Base-by-base conservation (phyloP, 2,329 filamentous ascomycete species). In the Calonectria crousiana region DNA sequence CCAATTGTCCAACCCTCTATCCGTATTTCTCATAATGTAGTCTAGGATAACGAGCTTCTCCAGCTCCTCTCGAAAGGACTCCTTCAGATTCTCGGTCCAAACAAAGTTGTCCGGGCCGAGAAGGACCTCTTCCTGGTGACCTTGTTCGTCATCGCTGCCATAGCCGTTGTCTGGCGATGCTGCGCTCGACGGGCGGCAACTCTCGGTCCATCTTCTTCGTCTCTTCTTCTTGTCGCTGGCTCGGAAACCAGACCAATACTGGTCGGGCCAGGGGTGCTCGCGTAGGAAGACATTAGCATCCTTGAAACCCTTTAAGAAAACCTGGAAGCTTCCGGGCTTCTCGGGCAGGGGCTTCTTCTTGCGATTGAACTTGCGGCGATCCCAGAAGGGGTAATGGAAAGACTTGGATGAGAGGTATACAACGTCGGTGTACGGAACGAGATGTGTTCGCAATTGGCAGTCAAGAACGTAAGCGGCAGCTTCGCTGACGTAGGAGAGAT, bases 21-120 rank as follows among this genome's bases (percentile, higher is more conserved):
- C 97, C 2, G 97, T 99, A 82, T 99, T 99, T 72, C 97, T 92
- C 97, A 99, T 99, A 76, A 99, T 98, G 83, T 99, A 99, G 85
- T 99, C 97, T 77, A 99, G 85, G 81, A 99, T 98, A 28, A 99
- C 97, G 10, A 99, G 89, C 85, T 98, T 98, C 86, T 99, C 97
- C 62, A 99, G 89, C 85, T 98, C 95, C 84, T 99, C 97, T 47
- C 97, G 90, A 83, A 99, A 98, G 0, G 95, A 94, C 84, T 98
- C 95, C 82, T 98, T 97, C 58, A 99, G 85, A 8, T 89, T 87
- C 67, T 97, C 94, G 0, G 95, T 98, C 97, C 97, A 99, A 73
- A 93, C 91, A 77, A 97, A 97, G 70, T 89, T 89, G 30, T 88
- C 87, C 11, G 85, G 86, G 20, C 84, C 83, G 49, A 90, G 87